These are phyloP conservation scores for Nepenthes alata DNA, from an alignment of 179 eudicot genomes.

Conservation along the genomic window DNA sequence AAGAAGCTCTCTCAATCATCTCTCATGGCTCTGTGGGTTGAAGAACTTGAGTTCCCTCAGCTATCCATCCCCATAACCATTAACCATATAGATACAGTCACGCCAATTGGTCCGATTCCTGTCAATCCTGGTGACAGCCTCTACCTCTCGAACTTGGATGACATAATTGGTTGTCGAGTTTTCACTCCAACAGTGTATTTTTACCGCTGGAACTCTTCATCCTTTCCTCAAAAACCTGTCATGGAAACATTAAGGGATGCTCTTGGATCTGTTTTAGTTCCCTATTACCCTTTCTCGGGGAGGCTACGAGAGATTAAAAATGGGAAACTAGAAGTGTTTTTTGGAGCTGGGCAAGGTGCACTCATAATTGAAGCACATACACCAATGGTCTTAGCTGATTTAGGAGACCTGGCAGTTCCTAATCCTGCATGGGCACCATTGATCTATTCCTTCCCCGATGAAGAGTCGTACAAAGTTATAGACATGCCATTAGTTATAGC, in stretches of 20 bases:
- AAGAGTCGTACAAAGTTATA: constrained; percentile 55
- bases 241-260: constrained; percentile 36
- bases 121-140: constrained; percentile 39
- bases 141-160: constrained; percentile 83
- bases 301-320: constrained; percentile 47
- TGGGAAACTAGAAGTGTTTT: constrained; percentile 67
- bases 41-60: constrained; percentile 55
- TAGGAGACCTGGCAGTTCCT: constrained; percentile 64
- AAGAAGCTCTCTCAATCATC: not conserved
- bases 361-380: constrained; percentile 67
- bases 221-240: constrained; percentile 9
- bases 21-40: constrained; percentile 48
- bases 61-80: constrained; percentile 46
- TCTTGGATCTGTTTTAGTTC: constrained; percentile 60
- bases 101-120: constrained; percentile 42
- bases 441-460: constrained; percentile 49
- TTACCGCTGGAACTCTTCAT: constrained; percentile 27
- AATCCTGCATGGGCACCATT: constrained; percentile 71
- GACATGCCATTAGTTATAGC: constrained; percentile 86
- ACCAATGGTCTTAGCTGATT: constrained; percentile 25
- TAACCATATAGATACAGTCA: constrained; percentile 24
- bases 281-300: constrained; percentile 85
- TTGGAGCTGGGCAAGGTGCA: constrained; percentile 63
- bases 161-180: constrained; percentile 73
- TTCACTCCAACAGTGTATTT: constrained; percentile 83